Conservation (phyloP, 2,329 filamentous ascomycete genomes). For the Apiospora phragmitis region DNA sequence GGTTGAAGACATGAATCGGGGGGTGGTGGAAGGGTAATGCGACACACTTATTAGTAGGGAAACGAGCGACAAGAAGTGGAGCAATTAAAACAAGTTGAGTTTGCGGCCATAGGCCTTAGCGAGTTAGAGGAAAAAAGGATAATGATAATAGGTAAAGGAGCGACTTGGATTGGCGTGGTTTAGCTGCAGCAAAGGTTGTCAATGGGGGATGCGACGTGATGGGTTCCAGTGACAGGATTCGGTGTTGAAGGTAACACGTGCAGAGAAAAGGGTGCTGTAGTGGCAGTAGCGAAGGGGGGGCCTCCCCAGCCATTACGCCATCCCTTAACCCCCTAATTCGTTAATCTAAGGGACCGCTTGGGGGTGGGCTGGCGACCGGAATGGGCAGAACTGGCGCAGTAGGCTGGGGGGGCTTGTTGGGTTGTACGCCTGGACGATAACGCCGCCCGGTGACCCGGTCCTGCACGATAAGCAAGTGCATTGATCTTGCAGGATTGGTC, state of each 20-base stretch:
- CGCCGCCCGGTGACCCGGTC: neutral
- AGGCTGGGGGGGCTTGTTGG: neutral
- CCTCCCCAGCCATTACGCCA: conserved; percentile 1
- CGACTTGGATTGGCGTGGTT: neutral
- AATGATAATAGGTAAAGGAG: neutral
- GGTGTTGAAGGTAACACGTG: conserved; percentile 6
- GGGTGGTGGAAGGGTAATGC: neutral
- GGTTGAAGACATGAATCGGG: conserved; percentile 25
- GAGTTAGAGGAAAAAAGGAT: neutral
- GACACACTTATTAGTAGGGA: conserved; percentile 8
- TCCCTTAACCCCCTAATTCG: conserved; percentile 6
- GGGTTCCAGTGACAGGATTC: conserved; percentile 1
- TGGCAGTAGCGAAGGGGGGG: conserved; percentile 2
- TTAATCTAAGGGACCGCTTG: conserved; percentile 3
- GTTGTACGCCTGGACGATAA: neutral
- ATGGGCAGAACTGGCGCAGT: neutral
- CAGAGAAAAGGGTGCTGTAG: conserved; percentile 3
- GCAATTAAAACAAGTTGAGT: neutral
- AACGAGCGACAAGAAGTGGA: conserved; percentile 6
- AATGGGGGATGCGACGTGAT: conserved; percentile 4
- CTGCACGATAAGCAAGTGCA: conserved; percentile 3
- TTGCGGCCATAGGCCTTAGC: neutral
- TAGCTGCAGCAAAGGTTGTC: neutral
- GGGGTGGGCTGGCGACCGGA: neutral
- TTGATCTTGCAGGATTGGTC: conserved; percentile 6